Conservation (phyloP, 768 basidiomycete genomes). For the Leccinum barrowsii region DNA sequence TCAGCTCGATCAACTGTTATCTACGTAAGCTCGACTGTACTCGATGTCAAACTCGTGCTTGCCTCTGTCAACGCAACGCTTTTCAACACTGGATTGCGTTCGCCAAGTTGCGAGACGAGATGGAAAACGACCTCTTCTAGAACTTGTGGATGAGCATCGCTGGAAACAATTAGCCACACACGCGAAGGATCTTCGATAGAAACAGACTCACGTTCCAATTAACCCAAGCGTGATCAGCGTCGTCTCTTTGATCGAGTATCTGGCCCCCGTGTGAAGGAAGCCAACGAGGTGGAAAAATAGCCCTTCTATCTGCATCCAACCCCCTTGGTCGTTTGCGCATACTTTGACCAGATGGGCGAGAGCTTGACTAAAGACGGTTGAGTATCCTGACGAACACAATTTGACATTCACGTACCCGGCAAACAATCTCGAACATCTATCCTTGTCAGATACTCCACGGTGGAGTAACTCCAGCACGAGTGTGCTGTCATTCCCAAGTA, state of each 20-base stretch:
- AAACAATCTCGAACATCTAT: constrained; percentile 58
- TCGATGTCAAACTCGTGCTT: constrained; percentile 9
- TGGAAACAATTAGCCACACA: constrained; percentile 25
- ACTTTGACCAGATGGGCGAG: constrained; percentile 45
- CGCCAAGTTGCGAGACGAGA: constrained; percentile 64
- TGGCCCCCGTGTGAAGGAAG: constrained; percentile 41
- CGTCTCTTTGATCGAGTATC: constrained; percentile 57
- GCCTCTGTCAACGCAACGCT: constrained; percentile 70
- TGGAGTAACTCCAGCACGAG: constrained; percentile 38
- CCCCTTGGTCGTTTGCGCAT: constrained; percentile 35
- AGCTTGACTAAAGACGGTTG: constrained; percentile 34
- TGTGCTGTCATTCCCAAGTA: constrained; percentile 31
- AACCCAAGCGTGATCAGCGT: constrained; percentile 56
- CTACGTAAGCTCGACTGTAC: constrained; percentile 2
- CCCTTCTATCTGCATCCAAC: constrained; percentile 34
- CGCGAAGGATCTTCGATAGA: neutral
- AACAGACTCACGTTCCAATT: constrained; percentile 41
- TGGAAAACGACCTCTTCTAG: constrained; percentile 58
- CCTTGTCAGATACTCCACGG: constrained; percentile 48
- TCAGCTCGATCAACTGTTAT: constrained; percentile 53
- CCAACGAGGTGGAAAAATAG: constrained; percentile 47
- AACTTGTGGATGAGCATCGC: constrained; percentile 47
- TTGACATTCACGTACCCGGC: constrained; percentile 54
- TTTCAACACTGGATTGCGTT: constrained; percentile 64
- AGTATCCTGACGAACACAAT: neutral